These are phyloP conservation scores for Salvia hispanica DNA, from an alignment of 257 asterid genomes.

Conservation along the genomic window DNA sequence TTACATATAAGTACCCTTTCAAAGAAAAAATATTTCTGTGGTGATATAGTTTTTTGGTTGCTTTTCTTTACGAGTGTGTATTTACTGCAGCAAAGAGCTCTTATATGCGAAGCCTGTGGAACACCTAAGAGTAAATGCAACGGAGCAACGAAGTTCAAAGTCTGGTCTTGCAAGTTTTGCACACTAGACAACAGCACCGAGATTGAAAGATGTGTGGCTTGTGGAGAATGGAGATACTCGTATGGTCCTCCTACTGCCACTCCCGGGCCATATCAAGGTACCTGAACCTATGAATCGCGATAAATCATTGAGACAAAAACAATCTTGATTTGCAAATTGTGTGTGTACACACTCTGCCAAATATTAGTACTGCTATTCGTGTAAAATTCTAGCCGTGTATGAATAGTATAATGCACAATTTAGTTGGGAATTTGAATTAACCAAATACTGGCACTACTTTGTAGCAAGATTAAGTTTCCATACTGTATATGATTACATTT, in stretches of 20 bases:
- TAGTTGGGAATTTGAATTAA: constrained; percentile 13
- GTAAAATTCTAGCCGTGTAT: constrained; percentile 5
- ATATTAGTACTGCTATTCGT: background rate
- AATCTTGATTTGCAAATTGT: background rate
- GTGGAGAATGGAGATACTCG: constrained; percentile 91
- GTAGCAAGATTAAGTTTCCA: too few species aligned
- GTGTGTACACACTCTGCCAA: background rate
- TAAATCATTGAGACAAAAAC: background rate
- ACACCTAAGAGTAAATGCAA: constrained; percentile 40
- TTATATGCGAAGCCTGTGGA: constrained; percentile 69
- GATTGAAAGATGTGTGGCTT: constrained; percentile 65
- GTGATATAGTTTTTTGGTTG: background rate
- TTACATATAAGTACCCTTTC: background rate
- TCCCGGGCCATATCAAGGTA: constrained; percentile 47
- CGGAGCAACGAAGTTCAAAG: constrained; percentile 37
- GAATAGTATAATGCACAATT: background rate
- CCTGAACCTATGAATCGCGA: constrained; percentile 33
- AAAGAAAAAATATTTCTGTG: too few species aligned
- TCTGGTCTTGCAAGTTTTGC: constrained; percentile 85
- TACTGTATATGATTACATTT: too few species aligned
- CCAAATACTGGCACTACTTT: background rate
- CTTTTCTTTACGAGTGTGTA: background rate
- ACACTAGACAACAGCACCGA: constrained; percentile 60
- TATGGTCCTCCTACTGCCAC: constrained; percentile 67
- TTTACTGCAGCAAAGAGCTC: constrained; percentile 54